Evolutionary conservation across 2,329 filamentous ascomycete genomes (phyloP), one percentile per base, ranked within the genome.

Genomic region (Drechslerella dactyloides): DNA sequence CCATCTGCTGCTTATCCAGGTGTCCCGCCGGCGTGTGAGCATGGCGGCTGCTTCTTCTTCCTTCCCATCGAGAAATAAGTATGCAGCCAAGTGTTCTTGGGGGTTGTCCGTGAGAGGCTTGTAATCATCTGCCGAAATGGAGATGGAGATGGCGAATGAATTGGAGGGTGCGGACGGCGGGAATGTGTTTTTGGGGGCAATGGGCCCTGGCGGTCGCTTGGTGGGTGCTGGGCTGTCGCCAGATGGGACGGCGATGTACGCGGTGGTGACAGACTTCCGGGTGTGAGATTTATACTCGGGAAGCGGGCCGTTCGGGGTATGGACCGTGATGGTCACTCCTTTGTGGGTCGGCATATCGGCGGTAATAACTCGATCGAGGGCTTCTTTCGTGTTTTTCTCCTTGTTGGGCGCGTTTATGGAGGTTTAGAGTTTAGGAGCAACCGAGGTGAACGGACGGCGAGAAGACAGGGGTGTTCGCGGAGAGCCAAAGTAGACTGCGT

Each of bases 61-160:
- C 74, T 94, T 85, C 17, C 94, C 94, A 80, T 99, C 94, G 78
- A 99, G 99, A 82, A 99, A 99, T 76, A 99, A 97, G 80, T 99
- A 99, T 40, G 93, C 94, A 33, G 94, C 94, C 76, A 99, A 93
- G 13, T 94, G 99, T 82, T 99, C 94, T 56, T 75, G 73, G 80
- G 97, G 96, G 64, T 91, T 89, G 33, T 90, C 89, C 19, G 94
- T 97, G 82, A 97, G 87, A 59, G 94, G 91, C 74, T 93, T 89
- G 81, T 99, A 99, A 0, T 93, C 91, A 61, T 85, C 87, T 3
- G 66, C 63, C 73, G 97, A 85, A 53, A 99, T 86, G 1, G 94
- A 97, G 78, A 99, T 97, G 58, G 93, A 97, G 78, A 99, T 97
- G 76, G 94, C 94, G 81, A 99, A 99, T 94, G 73, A 94, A 92